Base-by-base conservation (phyloP, 495 filamentous ascomycete genomes). In the Friedmanniomyces simplex region DNA sequence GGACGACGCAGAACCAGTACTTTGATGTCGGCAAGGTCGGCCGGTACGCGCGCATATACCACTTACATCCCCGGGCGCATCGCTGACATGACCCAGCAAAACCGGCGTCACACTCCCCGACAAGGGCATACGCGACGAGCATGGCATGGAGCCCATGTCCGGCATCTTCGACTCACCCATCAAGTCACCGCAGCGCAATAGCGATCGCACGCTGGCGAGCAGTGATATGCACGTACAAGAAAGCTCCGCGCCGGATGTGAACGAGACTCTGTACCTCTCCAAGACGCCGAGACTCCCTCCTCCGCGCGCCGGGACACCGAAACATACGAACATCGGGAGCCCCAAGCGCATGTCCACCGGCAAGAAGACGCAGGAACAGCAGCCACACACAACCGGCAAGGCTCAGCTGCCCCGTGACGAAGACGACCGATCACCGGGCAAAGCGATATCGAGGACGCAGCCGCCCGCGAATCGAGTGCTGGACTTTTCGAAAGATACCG, bases 101-200 rank as follows among this genome's bases (percentile, higher is more conserved):
- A 98, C 93, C 10, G 93, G 93, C 22, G 76, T 94, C 30, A 86
- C 82, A 0, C 69, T 98, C 26, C 79, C 81, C 66, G 89, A 96
- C 71, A 80, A 77, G 53, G 88, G 88, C 41, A 72, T 85, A 52
- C 84, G 89, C 72, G 89, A 97, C 72, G 93, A 90, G 67, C 74
- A 95, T 77, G 93, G 94, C 69, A 79, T 98, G 72, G 89, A 97
- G 69, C 82, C 83, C 34, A 77, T 95, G 52, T 85, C 88, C 24
- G 78, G 78, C 49, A 81, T 96, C 61, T 97, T 96, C 71, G 96
- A 90, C 2, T 95, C 91, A 12, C 91, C 91, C 28, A 87, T 84
- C 58, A 68, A 76, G 6, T 75, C 81, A 18, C 51, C 74, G 13
- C 69, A 71, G 59, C 64, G 66, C 30, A 72, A 73, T 10, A 66